Evolutionary conservation across 139 green algal species (phyloP).

Genomic region (Chlorella ohadii): DNA sequence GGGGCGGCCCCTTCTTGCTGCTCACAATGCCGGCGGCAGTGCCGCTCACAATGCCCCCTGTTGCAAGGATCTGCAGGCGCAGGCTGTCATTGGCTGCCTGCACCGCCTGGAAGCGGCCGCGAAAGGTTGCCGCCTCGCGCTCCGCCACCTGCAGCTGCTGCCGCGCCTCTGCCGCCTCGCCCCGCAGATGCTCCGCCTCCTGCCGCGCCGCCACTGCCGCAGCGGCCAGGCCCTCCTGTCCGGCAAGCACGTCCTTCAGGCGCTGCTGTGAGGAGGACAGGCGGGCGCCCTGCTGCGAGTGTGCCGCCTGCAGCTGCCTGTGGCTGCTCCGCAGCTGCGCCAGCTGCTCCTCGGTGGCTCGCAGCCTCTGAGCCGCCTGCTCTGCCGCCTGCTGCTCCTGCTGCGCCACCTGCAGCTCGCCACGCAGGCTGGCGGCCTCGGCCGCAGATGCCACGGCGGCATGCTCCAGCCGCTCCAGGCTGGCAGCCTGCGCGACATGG

Average conservation of each 20-base stretch:
- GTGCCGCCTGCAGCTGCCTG: background rate
- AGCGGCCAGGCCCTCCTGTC: background rate
- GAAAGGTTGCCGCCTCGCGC: background rate
- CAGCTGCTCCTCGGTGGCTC: background rate
- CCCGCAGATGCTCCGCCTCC: background rate
- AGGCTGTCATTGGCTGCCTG: background rate
- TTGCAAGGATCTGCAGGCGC: background rate
- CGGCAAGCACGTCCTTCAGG: background rate
- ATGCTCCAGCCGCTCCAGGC: background rate
- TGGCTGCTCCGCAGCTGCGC: background rate
- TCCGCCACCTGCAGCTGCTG: slow-evolving; percentile 1
- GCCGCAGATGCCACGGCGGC: background rate
- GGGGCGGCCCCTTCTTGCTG: background rate
- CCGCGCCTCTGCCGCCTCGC: background rate
- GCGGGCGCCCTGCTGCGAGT: background rate
- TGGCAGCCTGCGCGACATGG: background rate
- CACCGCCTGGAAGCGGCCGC: background rate
- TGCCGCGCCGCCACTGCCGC: background rate
- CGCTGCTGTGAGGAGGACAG: background rate
- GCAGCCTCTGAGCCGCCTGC: slow-evolving; percentile 2
- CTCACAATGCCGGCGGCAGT: background rate
- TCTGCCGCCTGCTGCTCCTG: background rate
- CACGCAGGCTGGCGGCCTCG: background rate
- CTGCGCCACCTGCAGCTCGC: background rate
- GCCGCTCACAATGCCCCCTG: background rate